These are phyloP conservation scores for Carpinus viminea DNA, from an alignment of 306 rosid species.

Conservation along the genomic window DNA sequence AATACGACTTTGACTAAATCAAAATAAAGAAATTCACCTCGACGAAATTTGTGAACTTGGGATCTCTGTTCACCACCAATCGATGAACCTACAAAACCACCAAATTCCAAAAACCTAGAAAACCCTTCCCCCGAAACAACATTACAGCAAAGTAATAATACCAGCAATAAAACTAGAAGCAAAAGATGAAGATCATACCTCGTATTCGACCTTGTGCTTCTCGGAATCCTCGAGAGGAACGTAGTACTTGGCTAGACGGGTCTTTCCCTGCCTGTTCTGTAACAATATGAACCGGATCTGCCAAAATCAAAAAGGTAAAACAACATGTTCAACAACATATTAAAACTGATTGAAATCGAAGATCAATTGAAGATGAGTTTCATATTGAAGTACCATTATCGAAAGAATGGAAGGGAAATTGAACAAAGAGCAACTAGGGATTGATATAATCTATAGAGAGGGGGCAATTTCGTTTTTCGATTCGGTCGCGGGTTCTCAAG, in stretches of 20 bases:
- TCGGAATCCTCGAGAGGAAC: conserved; percentile 98
- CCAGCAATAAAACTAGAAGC: not conserved
- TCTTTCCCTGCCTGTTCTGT: conserved; percentile 93
- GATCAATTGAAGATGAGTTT: not conserved
- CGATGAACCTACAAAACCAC: conserved; percentile 76
- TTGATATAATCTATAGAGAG: not conserved
- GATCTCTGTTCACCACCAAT: conserved; percentile 94
- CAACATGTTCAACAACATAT: not conserved
- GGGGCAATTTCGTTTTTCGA: not conserved
- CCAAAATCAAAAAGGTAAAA: conserved; percentile 13
- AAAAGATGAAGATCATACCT: conserved; percentile 43
- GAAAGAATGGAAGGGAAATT: not conserved
- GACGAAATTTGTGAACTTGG: conserved; percentile 93
- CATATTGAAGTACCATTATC: conserved; percentile 13
- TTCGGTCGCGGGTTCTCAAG: not conserved
- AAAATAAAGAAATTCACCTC: conserved; percentile 51
- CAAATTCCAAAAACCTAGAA: conserved; percentile 13
- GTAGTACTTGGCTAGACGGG: conserved; percentile 89
- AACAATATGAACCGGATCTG: conserved; percentile 97
- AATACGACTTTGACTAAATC: not conserved
- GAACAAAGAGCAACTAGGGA: not conserved
- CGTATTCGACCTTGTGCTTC: conserved; percentile 98
- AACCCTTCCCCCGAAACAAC: not conserved
- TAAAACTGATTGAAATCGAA: not conserved
- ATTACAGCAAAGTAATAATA: not conserved